These are phyloP conservation scores for Calamus simplicifolius DNA, from an alignment of 176 grass and related monocot genomes.

Conservation along the genomic window DNA sequence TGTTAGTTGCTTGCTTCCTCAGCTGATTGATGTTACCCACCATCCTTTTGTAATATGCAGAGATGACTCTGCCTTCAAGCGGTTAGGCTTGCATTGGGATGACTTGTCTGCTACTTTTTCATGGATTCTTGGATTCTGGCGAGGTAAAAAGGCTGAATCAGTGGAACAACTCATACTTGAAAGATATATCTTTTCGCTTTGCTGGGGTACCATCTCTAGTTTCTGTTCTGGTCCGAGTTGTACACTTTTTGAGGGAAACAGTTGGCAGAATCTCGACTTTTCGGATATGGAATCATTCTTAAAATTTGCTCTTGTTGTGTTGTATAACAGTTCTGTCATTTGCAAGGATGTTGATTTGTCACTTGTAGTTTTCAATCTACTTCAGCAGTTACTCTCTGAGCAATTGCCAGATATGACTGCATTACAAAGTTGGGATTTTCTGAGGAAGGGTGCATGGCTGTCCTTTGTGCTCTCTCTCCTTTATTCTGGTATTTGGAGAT, in stretches of 20 bases:
- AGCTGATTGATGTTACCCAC: slow-evolving; percentile 73
- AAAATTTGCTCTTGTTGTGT: slow-evolving; percentile 46
- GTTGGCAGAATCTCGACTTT: slow-evolving; percentile 49
- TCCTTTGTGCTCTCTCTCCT: slow-evolving; percentile 70
- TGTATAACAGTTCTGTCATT: slow-evolving; percentile 24
- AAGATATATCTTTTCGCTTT: slow-evolving; percentile 76
- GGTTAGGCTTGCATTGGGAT: slow-evolving; percentile 42
- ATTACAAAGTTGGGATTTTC: slow-evolving; percentile 53
- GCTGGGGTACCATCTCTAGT: slow-evolving; percentile 61
- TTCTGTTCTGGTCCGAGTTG: slow-evolving; percentile 25
- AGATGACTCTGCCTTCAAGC: slow-evolving; percentile 37
- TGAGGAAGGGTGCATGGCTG: slow-evolving; percentile 60
- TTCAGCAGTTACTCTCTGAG: slow-evolving; percentile 50
- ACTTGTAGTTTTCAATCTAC: slow-evolving; percentile 37
- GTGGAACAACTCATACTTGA: slow-evolving; percentile 75
- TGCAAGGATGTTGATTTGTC: slow-evolving; percentile 35
- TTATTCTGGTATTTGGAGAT: slow-evolving; percentile 39
- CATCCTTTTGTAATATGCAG: slow-evolving; percentile 31
- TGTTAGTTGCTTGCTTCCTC: slow-evolving; percentile 45
- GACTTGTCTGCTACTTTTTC: slow-evolving; percentile 43
- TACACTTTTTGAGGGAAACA: slow-evolving; percentile 20
- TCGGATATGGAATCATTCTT: slow-evolving; percentile 47
- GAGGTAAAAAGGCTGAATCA: slow-evolving; percentile 44
- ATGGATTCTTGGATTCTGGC: slow-evolving; percentile 69
- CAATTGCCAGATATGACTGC: slow-evolving; percentile 30